Conservation (phyloP, 2,329 filamentous ascomycete genomes). For the Fusarium mundagurra region DNA sequence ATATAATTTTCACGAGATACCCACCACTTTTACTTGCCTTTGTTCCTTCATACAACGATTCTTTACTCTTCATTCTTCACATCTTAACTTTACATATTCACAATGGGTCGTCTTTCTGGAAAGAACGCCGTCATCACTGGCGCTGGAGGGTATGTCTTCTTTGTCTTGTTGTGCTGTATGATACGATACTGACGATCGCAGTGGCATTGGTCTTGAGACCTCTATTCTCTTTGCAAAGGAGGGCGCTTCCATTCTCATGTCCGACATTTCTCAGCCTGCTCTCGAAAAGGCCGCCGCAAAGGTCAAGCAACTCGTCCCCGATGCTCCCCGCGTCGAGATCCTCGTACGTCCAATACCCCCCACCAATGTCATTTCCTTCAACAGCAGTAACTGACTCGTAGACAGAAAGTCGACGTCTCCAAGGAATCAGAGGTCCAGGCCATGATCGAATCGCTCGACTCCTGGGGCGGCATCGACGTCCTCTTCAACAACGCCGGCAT, state of each 20-base stretch:
- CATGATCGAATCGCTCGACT: constrained; percentile 78
- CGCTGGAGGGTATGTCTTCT: constrained; percentile 78
- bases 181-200: constrained; percentile 47
- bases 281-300: constrained; percentile 81
- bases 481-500: constrained; percentile 99
- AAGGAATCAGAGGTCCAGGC: constrained; percentile 83
- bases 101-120: constrained; percentile 62
- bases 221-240: constrained; percentile 89
- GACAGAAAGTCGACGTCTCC: constrained; percentile 76
- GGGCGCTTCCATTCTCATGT: constrained; percentile 85
- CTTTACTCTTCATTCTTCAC: not conserved
- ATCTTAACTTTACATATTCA: constrained; percentile 39
- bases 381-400: not conserved
- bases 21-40: not conserved
- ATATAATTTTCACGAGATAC: constrained; percentile 10
- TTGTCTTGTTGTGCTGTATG: not conserved
- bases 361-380: not conserved
- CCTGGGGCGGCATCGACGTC: constrained; percentile 88
- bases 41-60: not conserved
- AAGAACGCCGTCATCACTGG: constrained; percentile 81
- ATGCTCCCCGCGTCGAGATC: constrained; percentile 70
- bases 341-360: constrained; percentile 49
- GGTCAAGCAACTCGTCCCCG: constrained; percentile 76
- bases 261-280: constrained; percentile 82
- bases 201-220: constrained; percentile 93